These are phyloP conservation scores for Trichoderma atrobrunneum DNA, from an alignment of 2,329 filamentous ascomycete species.

Conservation along the genomic window DNA sequence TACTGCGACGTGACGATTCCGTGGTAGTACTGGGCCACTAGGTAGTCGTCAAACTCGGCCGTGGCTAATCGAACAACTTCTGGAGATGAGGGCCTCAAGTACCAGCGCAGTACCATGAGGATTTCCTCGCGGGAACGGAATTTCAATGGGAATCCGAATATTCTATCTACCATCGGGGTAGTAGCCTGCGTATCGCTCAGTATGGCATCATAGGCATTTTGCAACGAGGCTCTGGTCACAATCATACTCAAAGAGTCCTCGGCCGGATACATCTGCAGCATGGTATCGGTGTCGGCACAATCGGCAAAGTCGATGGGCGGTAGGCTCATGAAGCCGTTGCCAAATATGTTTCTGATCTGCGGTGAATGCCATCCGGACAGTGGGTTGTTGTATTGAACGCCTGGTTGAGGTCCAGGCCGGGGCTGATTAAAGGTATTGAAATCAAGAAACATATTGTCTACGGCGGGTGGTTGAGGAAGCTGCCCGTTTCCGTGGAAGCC, in stretches of 20 bases:
- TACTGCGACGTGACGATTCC: conserved; percentile 1
- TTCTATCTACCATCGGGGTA: not conserved
- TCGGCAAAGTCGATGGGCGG: not conserved
- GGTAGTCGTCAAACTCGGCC: conserved; percentile 10
- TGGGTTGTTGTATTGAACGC: not conserved
- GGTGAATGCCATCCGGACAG: not conserved
- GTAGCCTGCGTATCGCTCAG: not conserved
- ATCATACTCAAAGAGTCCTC: not conserved
- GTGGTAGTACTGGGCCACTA: conserved; percentile 9
- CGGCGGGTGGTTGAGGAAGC: not conserved
- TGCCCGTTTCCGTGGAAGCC: not conserved
- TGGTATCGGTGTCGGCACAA: not conserved
- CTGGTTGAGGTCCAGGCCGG: not conserved
- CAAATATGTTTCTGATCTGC: not conserved
- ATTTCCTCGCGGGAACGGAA: conserved; percentile 10
- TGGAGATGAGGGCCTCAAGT: not conserved
- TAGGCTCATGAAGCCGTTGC: conserved; percentile 6
- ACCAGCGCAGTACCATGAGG: conserved; percentile 3
- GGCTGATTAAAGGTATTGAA: not conserved
- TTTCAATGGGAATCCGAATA: conserved; percentile 6
- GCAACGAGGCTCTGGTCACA: not conserved
- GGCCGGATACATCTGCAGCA: not conserved
- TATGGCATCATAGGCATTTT: not conserved
- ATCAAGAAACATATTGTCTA: not conserved
- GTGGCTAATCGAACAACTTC: not conserved